Percentiles rank a stretch among this genome's conserved stretches.
phyloP scores from a whole-genome alignment of 164 flowering plant species.

The Vitis vinifera region ASM3070453v1 NC_081822.1:4163501-4164000 shows the following conservation, averaged over 20 bases:
- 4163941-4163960: background rate
- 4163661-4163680: slow-evolving; percentile 97
- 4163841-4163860: too few relatives aligned
- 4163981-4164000: background rate
- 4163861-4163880: too few relatives aligned
- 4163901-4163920: too few relatives aligned
- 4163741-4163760: slow-evolving; percentile 2
- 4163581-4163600: background rate
- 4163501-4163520: slow-evolving; percentile 35
- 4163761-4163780: background rate
- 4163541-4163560: background rate
- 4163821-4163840: too few relatives aligned
- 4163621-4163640: slow-evolving; percentile 84
- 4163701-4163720: slow-evolving; percentile 90
- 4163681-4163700: slow-evolving; percentile 70
- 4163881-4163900: too few relatives aligned
- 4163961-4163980: background rate
- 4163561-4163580: background rate
- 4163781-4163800: too few relatives aligned
- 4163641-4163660: slow-evolving; percentile 87
- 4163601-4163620: background rate
- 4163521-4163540: slow-evolving; percentile 57
- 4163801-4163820: too few relatives aligned
- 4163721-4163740: slow-evolving; percentile 40
- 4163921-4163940: too few relatives aligned